Percentiles rank a stretch among this genome's conserved stretches.
phyloP scores from a whole-genome alignment of 768 basidiomycete species.

The Leccinum imitatum region DNA sequence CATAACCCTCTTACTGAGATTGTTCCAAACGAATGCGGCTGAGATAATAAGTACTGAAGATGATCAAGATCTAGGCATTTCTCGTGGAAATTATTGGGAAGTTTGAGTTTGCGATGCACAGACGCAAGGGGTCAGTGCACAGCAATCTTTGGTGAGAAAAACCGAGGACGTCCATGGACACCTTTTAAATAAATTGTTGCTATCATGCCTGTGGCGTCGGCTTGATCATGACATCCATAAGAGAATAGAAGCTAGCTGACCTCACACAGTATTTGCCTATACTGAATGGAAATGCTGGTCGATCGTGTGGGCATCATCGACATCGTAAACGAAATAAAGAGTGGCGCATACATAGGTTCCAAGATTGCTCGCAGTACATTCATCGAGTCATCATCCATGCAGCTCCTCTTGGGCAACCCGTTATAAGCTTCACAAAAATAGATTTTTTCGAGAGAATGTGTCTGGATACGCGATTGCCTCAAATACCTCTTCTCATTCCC shows the following conservation, averaged over 20 bases:
- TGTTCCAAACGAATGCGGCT: no score
- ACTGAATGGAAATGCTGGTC: neutral
- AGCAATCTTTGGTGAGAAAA: slow-evolving; percentile 16
- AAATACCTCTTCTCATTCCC: slow-evolving; percentile 35
- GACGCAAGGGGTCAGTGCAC: slow-evolving; percentile 7
- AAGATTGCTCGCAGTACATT: neutral
- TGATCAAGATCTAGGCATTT: neutral
- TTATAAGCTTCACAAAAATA: slow-evolving; percentile 48
- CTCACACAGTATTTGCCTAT: neutral
- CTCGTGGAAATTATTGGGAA: slow-evolving; percentile 48
- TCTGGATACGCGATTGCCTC: slow-evolving; percentile 47
- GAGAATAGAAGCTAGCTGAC: neutral
- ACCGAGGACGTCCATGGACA: neutral
- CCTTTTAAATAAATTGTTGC: neutral
- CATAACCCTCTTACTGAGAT: no score
- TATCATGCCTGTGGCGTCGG: neutral
- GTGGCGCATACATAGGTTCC: neutral
- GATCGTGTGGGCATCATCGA: neutral
- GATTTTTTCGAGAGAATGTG: slow-evolving; percentile 40
- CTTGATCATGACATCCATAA: neutral
- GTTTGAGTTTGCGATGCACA: slow-evolving; percentile 46
- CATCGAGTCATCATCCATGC: slow-evolving; percentile 30
- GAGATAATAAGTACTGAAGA: no score
- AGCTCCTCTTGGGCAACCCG: slow-evolving; percentile 25
- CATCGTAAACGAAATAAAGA: neutral